These are phyloP conservation scores for Trifolium dubium DNA, from an alignment of 306 rosid genomes.

Conservation along the genomic window DNA sequence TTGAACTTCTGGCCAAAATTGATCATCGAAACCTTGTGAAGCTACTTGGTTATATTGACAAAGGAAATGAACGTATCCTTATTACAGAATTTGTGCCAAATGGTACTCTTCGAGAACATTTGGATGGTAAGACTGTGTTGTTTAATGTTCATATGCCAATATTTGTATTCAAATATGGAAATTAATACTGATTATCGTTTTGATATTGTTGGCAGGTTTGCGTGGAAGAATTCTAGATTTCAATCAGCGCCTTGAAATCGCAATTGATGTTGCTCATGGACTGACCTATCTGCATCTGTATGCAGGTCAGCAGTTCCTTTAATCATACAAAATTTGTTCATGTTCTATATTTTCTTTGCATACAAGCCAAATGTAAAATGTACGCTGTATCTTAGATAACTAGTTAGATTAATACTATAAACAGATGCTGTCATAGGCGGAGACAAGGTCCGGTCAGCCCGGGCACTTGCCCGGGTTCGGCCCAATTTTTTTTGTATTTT, in stretches of 20 bases:
- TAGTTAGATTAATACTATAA: not conserved
- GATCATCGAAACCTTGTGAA: conserved; percentile 96
- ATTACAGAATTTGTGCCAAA: conserved; percentile 88
- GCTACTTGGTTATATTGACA: conserved; percentile 82
- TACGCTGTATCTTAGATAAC: conserved; percentile 17
- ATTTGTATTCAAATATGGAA: conserved; percentile 29
- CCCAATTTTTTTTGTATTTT: no score
- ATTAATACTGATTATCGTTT: conserved; percentile 27
- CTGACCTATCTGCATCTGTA: conserved; percentile 89
- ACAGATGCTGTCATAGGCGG: conserved; percentile 4
- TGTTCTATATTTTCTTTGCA: conserved; percentile 37
- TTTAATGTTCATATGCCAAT: conserved; percentile 29
- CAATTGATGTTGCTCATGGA: conserved; percentile 98
- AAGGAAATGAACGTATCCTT: conserved; percentile 85
- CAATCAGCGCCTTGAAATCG: conserved; percentile 94
- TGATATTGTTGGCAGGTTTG: conserved; percentile 60
- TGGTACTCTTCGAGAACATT: conserved; percentile 93
- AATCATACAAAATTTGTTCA: conserved; percentile 15
- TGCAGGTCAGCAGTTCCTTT: conserved; percentile 67
- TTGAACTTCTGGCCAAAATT: conserved; percentile 87
- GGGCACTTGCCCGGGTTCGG: no score
- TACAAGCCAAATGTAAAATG: conserved; percentile 27
- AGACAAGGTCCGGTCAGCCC: no score
- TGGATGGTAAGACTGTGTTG: conserved; percentile 78
- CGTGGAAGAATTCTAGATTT: conserved; percentile 82